These are phyloP conservation scores for Lichtheimia hyalospora DNA, from an alignment of 371 early-diverging fungal genomes.

Conservation along the genomic window DNA sequence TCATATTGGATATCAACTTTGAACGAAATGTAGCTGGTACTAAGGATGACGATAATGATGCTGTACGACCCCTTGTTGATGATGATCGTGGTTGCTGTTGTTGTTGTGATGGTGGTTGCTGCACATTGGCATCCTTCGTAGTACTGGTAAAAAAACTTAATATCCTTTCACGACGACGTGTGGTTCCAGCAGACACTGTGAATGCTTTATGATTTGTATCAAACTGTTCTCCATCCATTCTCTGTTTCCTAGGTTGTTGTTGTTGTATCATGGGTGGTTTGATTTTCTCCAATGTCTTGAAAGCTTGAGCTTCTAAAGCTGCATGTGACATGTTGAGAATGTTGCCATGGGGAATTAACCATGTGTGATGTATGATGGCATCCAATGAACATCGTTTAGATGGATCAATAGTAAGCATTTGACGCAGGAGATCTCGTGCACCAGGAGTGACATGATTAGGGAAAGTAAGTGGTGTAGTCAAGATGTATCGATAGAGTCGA, in stretches of 20 bases:
- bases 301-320: slow-evolving; percentile 36
- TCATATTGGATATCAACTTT: no score
- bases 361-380: slow-evolving; percentile 49
- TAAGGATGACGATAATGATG: no score
- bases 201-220: no score
- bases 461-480: slow-evolving; percentile 55
- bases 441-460: slow-evolving; percentile 52
- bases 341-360: slow-evolving; percentile 14
- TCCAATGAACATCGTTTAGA: slow-evolving; percentile 47
- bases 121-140: neutral
- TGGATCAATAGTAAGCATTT: slow-evolving; percentile 64
- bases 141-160: slow-evolving; percentile 18
- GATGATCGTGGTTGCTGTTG: neutral
- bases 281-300: no score
- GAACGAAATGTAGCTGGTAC: no score
- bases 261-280: no score
- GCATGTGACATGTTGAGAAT: slow-evolving; percentile 49
- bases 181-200: neutral
- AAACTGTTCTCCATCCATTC: no score
- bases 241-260: no score
- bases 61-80: no score
- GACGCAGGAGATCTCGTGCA: slow-evolving; percentile 50
- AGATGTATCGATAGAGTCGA: slow-evolving; percentile 64
- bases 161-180: slow-evolving; percentile 13
- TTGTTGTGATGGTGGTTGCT: neutral